Percentiles rank a stretch among this genome's conserved stretches.
Evolutionary conservation across 176 grass and related monocot genomes (phyloP).

Genomic region (Melocanna baccifera): DNA sequence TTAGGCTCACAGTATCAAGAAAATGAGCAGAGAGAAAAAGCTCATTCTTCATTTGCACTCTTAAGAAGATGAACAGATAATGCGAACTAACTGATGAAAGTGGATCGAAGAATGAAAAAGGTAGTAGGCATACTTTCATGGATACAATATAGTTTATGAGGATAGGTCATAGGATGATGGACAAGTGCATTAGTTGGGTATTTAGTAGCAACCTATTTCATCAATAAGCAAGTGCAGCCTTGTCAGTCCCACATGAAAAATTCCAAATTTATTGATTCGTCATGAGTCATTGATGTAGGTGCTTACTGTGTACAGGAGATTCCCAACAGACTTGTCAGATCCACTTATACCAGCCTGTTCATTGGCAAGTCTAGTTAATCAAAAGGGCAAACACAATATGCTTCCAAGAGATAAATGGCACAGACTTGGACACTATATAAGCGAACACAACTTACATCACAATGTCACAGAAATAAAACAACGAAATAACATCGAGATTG

Average conservation of each 20-base stretch:
- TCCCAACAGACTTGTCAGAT: constrained; percentile 72
- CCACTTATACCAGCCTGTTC: constrained; percentile 60
- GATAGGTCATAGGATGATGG: constrained; percentile 71
- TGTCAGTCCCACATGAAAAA: constrained; percentile 16
- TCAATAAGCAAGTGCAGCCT: constrained; percentile 1
- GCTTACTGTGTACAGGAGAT: constrained; percentile 76
- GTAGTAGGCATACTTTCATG: constrained; percentile 45
- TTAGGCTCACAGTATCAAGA: background rate
- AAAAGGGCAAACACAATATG: background rate
- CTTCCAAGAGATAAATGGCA: background rate
- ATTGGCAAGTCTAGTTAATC: constrained; percentile 18
- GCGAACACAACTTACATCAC: background rate
- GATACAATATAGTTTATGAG: constrained; percentile 67
- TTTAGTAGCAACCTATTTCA: constrained; percentile 45
- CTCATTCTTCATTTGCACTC: background rate
- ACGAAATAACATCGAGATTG: background rate
- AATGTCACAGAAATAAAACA: background rate
- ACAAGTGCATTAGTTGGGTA: constrained; percentile 77
- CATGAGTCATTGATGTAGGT: background rate
- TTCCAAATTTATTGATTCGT: background rate
- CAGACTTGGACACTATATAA: background rate
- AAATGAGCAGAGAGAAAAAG: constrained; percentile 4
- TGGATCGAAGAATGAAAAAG: background rate
- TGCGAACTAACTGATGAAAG: background rate
- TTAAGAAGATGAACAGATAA: background rate